Base-by-base conservation (phyloP, 805 yeast genomes). In the Metschnikowia matae region DNA sequence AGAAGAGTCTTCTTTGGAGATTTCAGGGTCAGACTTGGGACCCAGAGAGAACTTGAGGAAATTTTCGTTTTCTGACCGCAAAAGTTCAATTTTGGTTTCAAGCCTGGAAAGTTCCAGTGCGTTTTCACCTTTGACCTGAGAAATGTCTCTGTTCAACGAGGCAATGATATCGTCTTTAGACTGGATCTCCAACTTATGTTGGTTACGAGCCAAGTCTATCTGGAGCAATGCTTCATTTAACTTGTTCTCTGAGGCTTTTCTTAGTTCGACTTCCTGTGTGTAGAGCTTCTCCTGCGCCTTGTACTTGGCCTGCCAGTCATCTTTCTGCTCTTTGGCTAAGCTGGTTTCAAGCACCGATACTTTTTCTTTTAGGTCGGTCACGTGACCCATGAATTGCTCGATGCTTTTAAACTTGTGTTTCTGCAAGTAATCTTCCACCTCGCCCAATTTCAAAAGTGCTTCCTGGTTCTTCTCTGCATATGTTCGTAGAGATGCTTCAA, bases 41-140 rank as follows among this genome's bases (percentile, higher is more conserved):
- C 48, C 43, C 3, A 47, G 41, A 26, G 48, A 44, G 40, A 46
- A 46, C 44, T 44, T 51, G 42, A 52, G 42, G 33, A 55, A 55
- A 36, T 47, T 48, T 62, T 90, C 97, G 26, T 80, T 70, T 56
- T 81, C 80, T 31, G 81, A 72, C 40, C 96, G 73, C 48, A 85
- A 68, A 31, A 74, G 70, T 67, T 92, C 97, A 47, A 88, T 74
- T 52, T 83, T 82, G 17, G 77, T 77, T 62, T 89, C 96, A 32
- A 89, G 68, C 45, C 84, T 67, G 33, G 77, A 66, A 15, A 82
- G 74, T 59, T 85, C 89, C 56, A 62, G 49, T 59, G 61, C 49
- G 57, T 58, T 66, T 57, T 50, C 70, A 54, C 57, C 73, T 67
- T 60, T 77, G 69, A 40, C 59, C 53, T 46, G 64, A 49, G 59